A percentile compares a stretch with the other conserved stretches of the same genome.
Conservation (phyloP, 768 basidiomycete species). For the Russula griseocarnosa region DNA sequence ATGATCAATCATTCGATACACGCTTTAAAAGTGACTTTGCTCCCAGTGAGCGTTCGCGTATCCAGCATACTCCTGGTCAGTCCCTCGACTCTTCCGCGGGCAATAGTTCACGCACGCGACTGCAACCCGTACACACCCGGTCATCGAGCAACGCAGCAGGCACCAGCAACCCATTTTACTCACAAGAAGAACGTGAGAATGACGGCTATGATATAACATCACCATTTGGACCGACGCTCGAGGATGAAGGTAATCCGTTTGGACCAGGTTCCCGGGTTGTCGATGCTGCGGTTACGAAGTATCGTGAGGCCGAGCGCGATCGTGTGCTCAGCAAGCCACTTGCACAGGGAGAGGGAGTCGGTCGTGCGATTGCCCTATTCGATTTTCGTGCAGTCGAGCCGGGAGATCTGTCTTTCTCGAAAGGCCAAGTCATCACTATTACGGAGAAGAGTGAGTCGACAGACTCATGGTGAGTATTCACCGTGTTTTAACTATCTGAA, state of each 20-base stretch:
- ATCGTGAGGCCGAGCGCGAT: slow-evolving; percentile 31
- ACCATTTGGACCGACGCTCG: slow-evolving; percentile 20
- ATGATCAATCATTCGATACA: slow-evolving; percentile 25
- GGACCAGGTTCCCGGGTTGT: slow-evolving; percentile 9
- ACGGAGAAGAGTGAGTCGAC: slow-evolving; percentile 64
- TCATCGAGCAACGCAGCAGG: slow-evolving; percentile 12
- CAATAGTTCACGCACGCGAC: neutral
- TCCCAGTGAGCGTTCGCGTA: slow-evolving; percentile 10
- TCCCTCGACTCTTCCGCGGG: slow-evolving; percentile 7
- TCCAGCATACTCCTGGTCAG: slow-evolving; percentile 12
- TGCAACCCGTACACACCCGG: slow-evolving; percentile 12
- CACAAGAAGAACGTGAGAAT: slow-evolving; percentile 11
- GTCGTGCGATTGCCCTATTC: slow-evolving; percentile 69
- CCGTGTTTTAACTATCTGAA: neutral
- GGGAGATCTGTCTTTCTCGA: slow-evolving; percentile 72
- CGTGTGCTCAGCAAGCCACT: slow-evolving; percentile 46
- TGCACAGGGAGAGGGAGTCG: slow-evolving; percentile 55
- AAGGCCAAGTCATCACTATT: slow-evolving; percentile 69
- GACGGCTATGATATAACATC: slow-evolving; percentile 12
- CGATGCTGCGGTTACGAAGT: slow-evolving; percentile 3
- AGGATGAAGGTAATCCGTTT: slow-evolving; percentile 22
- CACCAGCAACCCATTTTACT: slow-evolving; percentile 12
- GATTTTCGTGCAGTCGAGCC: slow-evolving; percentile 70
- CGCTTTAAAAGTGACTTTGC: slow-evolving; percentile 24
- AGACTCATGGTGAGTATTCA: slow-evolving; percentile 60